Evolutionary conservation across 1,284 basidiomycete genomes (phyloP).

Genomic region (Cutaneotrichosporon sp.): DNA sequence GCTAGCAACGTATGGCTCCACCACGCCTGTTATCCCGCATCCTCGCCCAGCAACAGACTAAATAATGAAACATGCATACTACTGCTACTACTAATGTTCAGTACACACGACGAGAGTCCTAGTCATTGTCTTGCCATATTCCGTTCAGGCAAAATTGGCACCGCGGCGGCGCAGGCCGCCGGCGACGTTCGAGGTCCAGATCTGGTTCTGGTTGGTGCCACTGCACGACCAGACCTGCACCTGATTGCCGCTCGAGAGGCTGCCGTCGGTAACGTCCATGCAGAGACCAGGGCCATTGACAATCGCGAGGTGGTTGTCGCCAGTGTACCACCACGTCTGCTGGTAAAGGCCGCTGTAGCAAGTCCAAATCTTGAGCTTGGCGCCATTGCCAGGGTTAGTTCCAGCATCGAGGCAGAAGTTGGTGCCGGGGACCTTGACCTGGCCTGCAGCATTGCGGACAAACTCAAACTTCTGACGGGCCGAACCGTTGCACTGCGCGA

Average conservation of each 20-base stretch:
- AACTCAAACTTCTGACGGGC: slow-evolving; percentile 35
- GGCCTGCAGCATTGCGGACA: slow-evolving; percentile 28
- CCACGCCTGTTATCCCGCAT: too few species aligned
- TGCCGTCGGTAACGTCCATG: slow-evolving; percentile 32
- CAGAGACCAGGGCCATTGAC: slow-evolving; percentile 20
- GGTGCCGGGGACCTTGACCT: slow-evolving; percentile 32
- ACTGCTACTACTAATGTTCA: not conserved
- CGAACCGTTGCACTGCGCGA: slow-evolving; percentile 36
- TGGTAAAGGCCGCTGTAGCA: slow-evolving; percentile 18
- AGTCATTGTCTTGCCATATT: not conserved
- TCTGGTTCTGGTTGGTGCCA: slow-evolving; percentile 41
- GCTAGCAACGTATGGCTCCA: too few species aligned
- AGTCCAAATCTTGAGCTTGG: slow-evolving; percentile 34
- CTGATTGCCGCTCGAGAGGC: slow-evolving; percentile 18
- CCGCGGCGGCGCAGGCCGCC: slow-evolving; percentile 12
- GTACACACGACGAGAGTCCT: not conserved
- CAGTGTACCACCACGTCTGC: slow-evolving; percentile 23
- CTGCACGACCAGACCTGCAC: slow-evolving; percentile 32
- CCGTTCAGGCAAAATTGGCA: not conserved
- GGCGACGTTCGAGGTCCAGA: slow-evolving; percentile 29
- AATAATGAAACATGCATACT: not conserved
- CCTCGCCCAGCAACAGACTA: not conserved
- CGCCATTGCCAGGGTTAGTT: slow-evolving; percentile 26
- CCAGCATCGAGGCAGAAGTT: slow-evolving; percentile 43
- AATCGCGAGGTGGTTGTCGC: slow-evolving; percentile 20